Percentiles rank a stretch among this genome's conserved stretches.
These are phyloP conservation scores for Cytospora leucostoma DNA, from an alignment of 2,329 filamentous ascomycete species.

Conservation along the genomic window DNA sequence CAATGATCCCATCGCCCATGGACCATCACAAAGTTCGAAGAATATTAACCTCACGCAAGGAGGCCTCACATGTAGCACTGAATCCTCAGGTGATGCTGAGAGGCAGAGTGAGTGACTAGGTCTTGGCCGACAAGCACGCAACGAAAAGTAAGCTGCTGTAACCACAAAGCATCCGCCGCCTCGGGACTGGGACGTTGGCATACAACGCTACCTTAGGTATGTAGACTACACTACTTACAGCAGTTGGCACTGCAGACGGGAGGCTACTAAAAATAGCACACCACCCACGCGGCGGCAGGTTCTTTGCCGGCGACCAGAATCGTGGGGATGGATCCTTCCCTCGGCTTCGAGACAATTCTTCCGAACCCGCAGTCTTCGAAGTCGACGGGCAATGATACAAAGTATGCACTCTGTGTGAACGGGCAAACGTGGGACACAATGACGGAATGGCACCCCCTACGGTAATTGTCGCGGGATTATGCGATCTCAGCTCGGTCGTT, in stretches of 20 bases:
- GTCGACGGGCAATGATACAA: background rate
- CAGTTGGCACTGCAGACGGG: background rate
- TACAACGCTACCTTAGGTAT: background rate
- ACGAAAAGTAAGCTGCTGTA: conserved; percentile 9
- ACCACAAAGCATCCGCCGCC: conserved; percentile 16
- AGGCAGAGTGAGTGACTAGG: conserved; percentile 5
- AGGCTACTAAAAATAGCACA: background rate
- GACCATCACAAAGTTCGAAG: no score
- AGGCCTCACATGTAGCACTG: background rate
- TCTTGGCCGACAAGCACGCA: conserved; percentile 11
- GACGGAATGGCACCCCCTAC: background rate
- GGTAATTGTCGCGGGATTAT: background rate
- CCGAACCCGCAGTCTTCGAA: background rate
- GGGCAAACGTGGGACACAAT: background rate
- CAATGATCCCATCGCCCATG: no score
- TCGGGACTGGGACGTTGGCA: conserved; percentile 18
- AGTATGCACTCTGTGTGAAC: background rate
- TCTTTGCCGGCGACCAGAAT: background rate
- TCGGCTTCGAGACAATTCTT: background rate
- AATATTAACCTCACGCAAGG: background rate
- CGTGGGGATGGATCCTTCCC: background rate
- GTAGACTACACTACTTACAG: background rate
- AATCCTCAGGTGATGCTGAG: background rate
- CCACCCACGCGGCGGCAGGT: background rate
- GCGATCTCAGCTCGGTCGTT: background rate